phyloP scores from a whole-genome alignment of 2,329 filamentous ascomycete genomes.

The Diaporthe aspalathi region DNA sequence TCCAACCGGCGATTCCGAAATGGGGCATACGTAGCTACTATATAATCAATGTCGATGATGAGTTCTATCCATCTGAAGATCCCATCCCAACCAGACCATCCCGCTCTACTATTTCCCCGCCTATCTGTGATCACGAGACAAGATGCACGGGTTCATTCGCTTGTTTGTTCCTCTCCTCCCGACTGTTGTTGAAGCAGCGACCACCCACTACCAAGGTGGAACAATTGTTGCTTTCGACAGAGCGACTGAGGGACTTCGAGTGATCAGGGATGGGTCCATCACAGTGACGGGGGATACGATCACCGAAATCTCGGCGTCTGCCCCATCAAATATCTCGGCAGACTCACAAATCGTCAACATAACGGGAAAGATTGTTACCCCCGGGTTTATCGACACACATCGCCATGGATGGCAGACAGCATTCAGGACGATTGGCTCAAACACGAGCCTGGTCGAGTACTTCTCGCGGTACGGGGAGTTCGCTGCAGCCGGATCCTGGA shows the following conservation, averaged over 20 bases:
- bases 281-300: slow-evolving; percentile 55
- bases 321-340: slow-evolving; percentile 46
- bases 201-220: slow-evolving; percentile 44
- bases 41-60: slow-evolving; percentile 7
- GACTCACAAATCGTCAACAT: slow-evolving; percentile 59
- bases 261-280: slow-evolving; percentile 55
- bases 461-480: slow-evolving; percentile 54
- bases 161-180: slow-evolving; percentile 3
- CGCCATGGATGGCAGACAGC: slow-evolving; percentile 67
- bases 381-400: slow-evolving; percentile 69
- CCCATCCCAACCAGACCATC: background rate
- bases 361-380: slow-evolving; percentile 62
- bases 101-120: background rate
- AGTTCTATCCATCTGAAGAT: background rate
- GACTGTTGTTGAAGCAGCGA: slow-evolving; percentile 2
- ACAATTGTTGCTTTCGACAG: slow-evolving; percentile 57
- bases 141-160: background rate
- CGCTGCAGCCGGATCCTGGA: slow-evolving; percentile 48
- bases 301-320: slow-evolving; percentile 45
- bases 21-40: background rate
- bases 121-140: background rate
- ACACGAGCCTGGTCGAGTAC: slow-evolving; percentile 62
- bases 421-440: slow-evolving; percentile 63
- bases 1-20: background rate
- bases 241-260: slow-evolving; percentile 47